Percentiles rank a stretch among this genome's conserved stretches.
These are phyloP conservation scores for Calonectria honghensis DNA, from an alignment of 2,329 filamentous ascomycete species.

Conservation along the genomic window DNA sequence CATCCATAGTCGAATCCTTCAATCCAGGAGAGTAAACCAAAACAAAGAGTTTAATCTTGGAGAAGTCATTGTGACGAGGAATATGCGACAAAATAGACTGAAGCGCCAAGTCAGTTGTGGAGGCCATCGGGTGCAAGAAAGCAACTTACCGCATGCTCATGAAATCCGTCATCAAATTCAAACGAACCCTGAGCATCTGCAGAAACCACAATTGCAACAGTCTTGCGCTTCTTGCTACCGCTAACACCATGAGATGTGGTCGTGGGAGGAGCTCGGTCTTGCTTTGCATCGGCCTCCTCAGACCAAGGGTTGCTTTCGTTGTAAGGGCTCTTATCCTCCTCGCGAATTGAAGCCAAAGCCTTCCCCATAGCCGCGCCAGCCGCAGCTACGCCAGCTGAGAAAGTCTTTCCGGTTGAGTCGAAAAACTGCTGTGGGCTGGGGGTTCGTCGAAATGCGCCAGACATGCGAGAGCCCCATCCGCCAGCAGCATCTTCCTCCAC, in stretches of 20 bases:
- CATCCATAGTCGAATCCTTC: slow-evolving; percentile 78
- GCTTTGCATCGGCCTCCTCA: slow-evolving; percentile 87
- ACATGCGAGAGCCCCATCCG: slow-evolving; percentile 86
- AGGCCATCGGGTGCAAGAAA: slow-evolving; percentile 27
- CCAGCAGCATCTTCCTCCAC: slow-evolving; percentile 58
- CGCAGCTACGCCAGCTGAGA: slow-evolving; percentile 87
- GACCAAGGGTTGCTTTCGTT: slow-evolving; percentile 94
- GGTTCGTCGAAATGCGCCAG: slow-evolving; percentile 86
- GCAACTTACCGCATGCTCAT: slow-evolving; percentile 86
- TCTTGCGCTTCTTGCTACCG: slow-evolving; percentile 77
- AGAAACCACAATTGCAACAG: slow-evolving; percentile 91
- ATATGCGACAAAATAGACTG: slow-evolving; percentile 95
- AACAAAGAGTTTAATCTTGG: slow-evolving; percentile 86
- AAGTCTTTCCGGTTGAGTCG: slow-evolving; percentile 86
- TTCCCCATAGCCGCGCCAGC: slow-evolving; percentile 89
- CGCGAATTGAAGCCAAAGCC: slow-evolving; percentile 87
- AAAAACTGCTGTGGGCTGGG: slow-evolving; percentile 93
- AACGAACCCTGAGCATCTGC: slow-evolving; percentile 80
- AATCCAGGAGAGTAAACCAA: slow-evolving; percentile 91
- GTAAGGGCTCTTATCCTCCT: slow-evolving; percentile 86
- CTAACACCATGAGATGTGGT: slow-evolving; percentile 57
- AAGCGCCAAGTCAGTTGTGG: slow-evolving; percentile 37
- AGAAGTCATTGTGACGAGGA: slow-evolving; percentile 83
- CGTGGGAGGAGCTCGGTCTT: slow-evolving; percentile 62
- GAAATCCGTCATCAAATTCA: slow-evolving; percentile 75